Evolutionary conservation across 148 eudicot species (phyloP).

Genomic region (Vaccinium vitisidaea): DNA sequence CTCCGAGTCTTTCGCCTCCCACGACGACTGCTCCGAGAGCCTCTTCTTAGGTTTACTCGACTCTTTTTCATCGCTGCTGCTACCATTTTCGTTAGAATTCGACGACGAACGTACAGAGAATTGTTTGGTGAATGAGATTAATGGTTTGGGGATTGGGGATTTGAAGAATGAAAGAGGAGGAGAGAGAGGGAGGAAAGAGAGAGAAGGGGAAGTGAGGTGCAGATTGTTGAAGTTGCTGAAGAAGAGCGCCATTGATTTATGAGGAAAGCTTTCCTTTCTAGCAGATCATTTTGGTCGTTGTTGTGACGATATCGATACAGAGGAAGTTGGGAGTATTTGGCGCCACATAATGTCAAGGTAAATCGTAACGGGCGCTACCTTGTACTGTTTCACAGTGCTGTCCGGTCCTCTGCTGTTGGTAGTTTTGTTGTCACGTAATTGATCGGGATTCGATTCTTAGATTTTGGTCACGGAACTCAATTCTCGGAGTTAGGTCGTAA

Average conservation of each 20-base stretch:
- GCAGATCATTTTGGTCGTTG: too few species aligned
- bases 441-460: too few species aligned
- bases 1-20: constrained; percentile 78
- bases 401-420: too few species aligned
- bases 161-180: not conserved
- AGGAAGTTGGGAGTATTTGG: not conserved
- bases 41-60: constrained; percentile 35
- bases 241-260: constrained; percentile 28
- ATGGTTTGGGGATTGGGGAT: constrained; percentile 13
- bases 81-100: constrained; percentile 10
- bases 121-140: not conserved
- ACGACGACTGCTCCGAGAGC: constrained; percentile 82
- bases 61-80: constrained; percentile 3
- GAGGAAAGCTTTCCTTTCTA: too few species aligned
- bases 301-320: not conserved
- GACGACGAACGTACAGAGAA: constrained; percentile 21
- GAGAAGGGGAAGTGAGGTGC: constrained; percentile 11
- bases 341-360: not conserved
- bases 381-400: too few species aligned
- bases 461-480: too few species aligned
- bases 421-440: too few species aligned
- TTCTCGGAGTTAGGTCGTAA: too few species aligned
- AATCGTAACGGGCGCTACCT: too few species aligned
- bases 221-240: constrained; percentile 18
- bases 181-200: constrained; percentile 2